phyloP scores from a whole-genome alignment of 2,329 filamentous ascomycete genomes.

The Alternaria dauci region DNA sequence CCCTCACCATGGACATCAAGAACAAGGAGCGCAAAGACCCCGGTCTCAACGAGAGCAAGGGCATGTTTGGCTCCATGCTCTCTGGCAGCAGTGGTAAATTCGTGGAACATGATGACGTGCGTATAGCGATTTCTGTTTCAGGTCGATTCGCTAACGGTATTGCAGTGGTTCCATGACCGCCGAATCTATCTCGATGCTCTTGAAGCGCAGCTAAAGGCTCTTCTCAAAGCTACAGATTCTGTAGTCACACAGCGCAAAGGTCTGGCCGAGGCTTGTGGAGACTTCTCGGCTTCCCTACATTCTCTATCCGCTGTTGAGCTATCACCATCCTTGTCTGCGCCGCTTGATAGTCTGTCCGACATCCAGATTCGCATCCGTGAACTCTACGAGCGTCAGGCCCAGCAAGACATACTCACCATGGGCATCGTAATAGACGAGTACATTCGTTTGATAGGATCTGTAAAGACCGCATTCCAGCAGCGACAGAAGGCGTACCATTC shows the following conservation, averaged over 20 bases:
- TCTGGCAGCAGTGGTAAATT: slow-evolving; percentile 82
- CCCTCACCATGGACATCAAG: slow-evolving; percentile 96
- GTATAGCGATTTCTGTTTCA: slow-evolving; percentile 42
- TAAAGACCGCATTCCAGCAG: slow-evolving; percentile 91
- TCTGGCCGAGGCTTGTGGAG: slow-evolving; percentile 89
- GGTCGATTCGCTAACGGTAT: slow-evolving; percentile 16
- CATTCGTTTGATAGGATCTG: slow-evolving; percentile 91
- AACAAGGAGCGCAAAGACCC: slow-evolving; percentile 95
- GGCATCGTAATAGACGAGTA: slow-evolving; percentile 99
- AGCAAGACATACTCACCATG: slow-evolving; percentile 94
- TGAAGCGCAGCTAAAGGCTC: slow-evolving; percentile 86
- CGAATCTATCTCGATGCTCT: slow-evolving; percentile 93
- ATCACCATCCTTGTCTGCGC: slow-evolving; percentile 85
- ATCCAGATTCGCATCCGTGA: slow-evolving; percentile 93
- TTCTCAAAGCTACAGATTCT: slow-evolving; percentile 92
- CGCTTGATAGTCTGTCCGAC: slow-evolving; percentile 89
- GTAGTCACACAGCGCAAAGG: slow-evolving; percentile 93
- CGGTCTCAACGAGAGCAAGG: slow-evolving; percentile 87
- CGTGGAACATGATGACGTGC: slow-evolving; percentile 93
- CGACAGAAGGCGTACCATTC: slow-evolving; percentile 95
- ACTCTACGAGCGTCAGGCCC: slow-evolving; percentile 93
- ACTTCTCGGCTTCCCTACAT: slow-evolving; percentile 93
- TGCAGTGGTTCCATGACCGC: slow-evolving; percentile 95
- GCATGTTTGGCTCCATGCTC: slow-evolving; percentile 86
- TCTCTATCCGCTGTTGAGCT: slow-evolving; percentile 91